Evolutionary conservation across 192 early-diverging fungal genomes (phyloP).

Genomic region (Neocallimastix lanati): DNA sequence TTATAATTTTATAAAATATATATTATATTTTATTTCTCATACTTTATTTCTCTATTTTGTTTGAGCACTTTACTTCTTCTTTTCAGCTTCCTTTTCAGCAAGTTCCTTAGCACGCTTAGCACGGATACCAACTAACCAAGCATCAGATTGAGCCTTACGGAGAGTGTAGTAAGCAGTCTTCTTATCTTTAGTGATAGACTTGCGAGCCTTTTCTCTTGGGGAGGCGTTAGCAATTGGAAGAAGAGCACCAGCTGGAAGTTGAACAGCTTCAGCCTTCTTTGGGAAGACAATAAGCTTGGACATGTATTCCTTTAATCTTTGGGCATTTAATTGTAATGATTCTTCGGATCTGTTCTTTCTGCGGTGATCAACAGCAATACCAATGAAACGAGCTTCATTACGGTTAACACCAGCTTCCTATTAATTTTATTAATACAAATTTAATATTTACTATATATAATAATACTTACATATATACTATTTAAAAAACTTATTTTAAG

Average conservation of each 20-base stretch:
- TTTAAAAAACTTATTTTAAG: too few species aligned
- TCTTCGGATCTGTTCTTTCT: conserved; percentile 89
- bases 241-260: conserved; percentile 8
- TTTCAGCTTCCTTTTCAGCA: conserved; percentile 69
- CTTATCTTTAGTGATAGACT: conserved; percentile 30
- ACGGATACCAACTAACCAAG: conserved; percentile 53
- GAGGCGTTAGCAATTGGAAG: conserved; percentile 5
- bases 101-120: conserved; percentile 66
- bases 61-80: conserved; percentile 14
- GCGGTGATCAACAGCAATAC: conserved; percentile 92
- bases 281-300: conserved; percentile 93
- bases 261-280: conserved; percentile 48
- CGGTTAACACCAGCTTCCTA: conserved; percentile 77
- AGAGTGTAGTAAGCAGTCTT: conserved; percentile 51
- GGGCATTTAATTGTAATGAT: conserved; percentile 75
- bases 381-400: conserved; percentile 86
- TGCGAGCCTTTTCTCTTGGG: conserved; percentile 18
- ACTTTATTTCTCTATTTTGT: background rate
- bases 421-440: too few species aligned
- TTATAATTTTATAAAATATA: too few species aligned
- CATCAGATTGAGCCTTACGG: conserved; percentile 59
- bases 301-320: conserved; percentile 86
- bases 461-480: too few species aligned
- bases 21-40: too few species aligned
- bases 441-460: too few species aligned